phyloP scores from a whole-genome alignment of 2,329 filamentous ascomycete species.

The Pseudogymnoascus sp. region DNA sequence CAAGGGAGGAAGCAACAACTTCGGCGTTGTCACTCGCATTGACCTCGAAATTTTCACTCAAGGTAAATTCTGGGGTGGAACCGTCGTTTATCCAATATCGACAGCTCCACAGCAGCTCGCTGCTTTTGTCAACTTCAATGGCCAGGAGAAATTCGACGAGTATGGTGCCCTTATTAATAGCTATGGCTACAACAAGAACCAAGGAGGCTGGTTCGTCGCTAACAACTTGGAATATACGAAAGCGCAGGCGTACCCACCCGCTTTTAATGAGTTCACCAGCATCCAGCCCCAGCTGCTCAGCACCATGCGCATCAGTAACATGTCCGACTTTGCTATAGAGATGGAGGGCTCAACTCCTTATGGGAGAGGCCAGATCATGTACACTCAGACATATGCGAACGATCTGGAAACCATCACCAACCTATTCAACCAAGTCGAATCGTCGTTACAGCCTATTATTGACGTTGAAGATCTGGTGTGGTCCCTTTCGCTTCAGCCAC shows the following conservation, averaged over 20 bases:
- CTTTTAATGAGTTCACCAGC: conserved; percentile 5
- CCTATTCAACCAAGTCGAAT: conserved; percentile 3
- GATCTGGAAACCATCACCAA: conserved; percentile 5
- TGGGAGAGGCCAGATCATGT: conserved; percentile 8
- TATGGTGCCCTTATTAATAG: conserved; percentile 11
- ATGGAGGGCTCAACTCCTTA: background rate
- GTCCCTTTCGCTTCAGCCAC: conserved; percentile 4
- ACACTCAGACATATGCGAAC: conserved; percentile 10
- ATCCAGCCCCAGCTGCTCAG: conserved; percentile 9
- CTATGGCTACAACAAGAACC: background rate
- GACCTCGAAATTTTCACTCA: conserved; percentile 25
- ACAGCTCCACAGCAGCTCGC: conserved; percentile 5
- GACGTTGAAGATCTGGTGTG: background rate
- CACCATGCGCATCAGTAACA: conserved; percentile 13
- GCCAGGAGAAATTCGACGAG: background rate
- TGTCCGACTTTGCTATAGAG: conserved; percentile 12
- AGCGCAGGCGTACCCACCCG: conserved; percentile 9
- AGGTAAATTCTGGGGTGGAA: conserved; percentile 13
- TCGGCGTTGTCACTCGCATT: conserved; percentile 43
- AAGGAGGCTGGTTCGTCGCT: conserved; percentile 1
- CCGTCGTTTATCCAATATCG: background rate
- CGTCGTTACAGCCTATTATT: background rate
- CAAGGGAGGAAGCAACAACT: conserved; percentile 50
- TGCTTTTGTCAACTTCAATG: conserved; percentile 5
- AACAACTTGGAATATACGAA: conserved; percentile 12